phyloP scores from a whole-genome alignment of 208 protist species.

The Trypanosoma conorhini region DNA sequence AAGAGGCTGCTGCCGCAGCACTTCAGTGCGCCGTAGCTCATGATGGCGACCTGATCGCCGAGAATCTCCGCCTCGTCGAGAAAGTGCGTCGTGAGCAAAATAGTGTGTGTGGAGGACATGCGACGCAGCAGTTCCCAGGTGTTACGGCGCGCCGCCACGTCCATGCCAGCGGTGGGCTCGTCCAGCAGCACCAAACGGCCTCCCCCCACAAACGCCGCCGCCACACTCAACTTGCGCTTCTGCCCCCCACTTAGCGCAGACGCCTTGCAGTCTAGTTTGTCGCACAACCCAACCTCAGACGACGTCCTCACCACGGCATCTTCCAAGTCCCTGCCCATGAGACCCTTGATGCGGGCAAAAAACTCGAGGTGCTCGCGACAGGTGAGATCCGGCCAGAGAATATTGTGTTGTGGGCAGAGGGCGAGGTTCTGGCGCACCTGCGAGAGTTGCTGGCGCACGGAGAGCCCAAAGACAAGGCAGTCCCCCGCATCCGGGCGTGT shows the following conservation, averaged over 20 bases:
- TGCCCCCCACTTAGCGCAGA: conserved; percentile 60
- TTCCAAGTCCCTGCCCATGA: conserved; percentile 45
- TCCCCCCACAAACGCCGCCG: conserved; percentile 81
- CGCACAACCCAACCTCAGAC: conserved; percentile 44
- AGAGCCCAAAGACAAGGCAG: conserved; percentile 47
- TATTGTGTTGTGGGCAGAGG: conserved; percentile 90
- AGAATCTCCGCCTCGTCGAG: conserved; percentile 96
- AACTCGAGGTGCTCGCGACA: conserved; percentile 73
- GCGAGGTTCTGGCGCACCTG: conserved; percentile 65
- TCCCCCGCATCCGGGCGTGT: conserved; percentile 50
- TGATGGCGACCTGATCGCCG: conserved; percentile 93
- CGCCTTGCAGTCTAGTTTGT: conserved; percentile 51
- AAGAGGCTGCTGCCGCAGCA: conserved; percentile 63
- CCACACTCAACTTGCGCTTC: conserved; percentile 66
- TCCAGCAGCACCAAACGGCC: conserved; percentile 79
- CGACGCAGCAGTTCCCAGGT: conserved; percentile 43
- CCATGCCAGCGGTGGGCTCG: conserved; percentile 58
- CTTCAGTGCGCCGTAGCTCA: conserved; percentile 64
- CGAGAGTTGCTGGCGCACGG: conserved; percentile 41
- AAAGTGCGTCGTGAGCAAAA: conserved; percentile 73
- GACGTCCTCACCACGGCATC: conserved; percentile 42
- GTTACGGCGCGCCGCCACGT: conserved; percentile 34
- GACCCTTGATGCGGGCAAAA: conserved; percentile 82
- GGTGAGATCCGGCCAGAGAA: conserved; percentile 77
- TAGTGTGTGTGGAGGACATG: conserved; percentile 19